phyloP scores from a whole-genome alignment of 805 yeast species.

The Helenozyma rhizophorensis region DNA sequence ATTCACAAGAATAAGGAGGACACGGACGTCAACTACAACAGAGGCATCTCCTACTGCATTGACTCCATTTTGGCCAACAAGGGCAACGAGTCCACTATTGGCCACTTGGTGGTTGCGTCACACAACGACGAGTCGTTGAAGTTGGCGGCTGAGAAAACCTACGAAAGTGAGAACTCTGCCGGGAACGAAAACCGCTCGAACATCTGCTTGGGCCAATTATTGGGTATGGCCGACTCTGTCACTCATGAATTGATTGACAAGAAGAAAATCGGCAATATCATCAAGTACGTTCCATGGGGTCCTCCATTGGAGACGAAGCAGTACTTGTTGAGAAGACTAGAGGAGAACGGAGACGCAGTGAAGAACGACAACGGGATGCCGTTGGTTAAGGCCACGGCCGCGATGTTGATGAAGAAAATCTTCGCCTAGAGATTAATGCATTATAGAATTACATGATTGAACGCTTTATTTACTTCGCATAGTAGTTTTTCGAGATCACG shows the following conservation, averaged over 20 bases:
- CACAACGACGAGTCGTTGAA: constrained; percentile 80
- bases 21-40: constrained; percentile 75
- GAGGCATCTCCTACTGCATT: constrained; percentile 60
- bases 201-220: constrained; percentile 81
- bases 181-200: constrained; percentile 39
- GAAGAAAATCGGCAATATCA: constrained; percentile 65
- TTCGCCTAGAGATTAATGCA: constrained; percentile 3
- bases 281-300: constrained; percentile 97
- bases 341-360: constrained; percentile 95
- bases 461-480: too few species aligned
- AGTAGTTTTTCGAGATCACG: too few species aligned
- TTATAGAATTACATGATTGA: background rate
- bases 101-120: constrained; percentile 85
- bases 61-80: constrained; percentile 49
- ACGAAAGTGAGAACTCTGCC: constrained; percentile 12
- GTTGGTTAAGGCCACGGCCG: constrained; percentile 50
- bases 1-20: constrained; percentile 73
- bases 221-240: constrained; percentile 94
- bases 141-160: constrained; percentile 58
- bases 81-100: constrained; percentile 47
- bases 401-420: constrained; percentile 4
- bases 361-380: constrained; percentile 80
- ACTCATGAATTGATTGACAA: constrained; percentile 68
- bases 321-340: constrained; percentile 80
- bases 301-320: constrained; percentile 93